Percentiles rank a stretch among this genome's conserved stretches.
Conservation (phyloP, 1,139 yeast species). For the Geotrichum klebahnii region DNA sequence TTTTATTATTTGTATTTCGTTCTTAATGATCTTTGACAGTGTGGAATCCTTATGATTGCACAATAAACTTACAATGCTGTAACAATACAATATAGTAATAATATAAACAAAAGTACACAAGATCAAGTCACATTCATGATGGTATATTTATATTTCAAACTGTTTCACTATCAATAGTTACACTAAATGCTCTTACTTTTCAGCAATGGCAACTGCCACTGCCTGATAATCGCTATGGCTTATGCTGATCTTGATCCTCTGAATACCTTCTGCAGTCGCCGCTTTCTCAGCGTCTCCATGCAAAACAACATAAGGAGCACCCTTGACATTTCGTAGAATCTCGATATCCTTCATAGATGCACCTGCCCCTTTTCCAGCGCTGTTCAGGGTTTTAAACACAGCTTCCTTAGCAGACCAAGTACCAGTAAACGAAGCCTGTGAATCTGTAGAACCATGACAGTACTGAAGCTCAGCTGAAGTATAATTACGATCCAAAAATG, state of each 20-base stretch:
- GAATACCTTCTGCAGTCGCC: constrained; percentile 67
- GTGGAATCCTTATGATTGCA: no score
- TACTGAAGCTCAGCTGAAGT: constrained; percentile 73
- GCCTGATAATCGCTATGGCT: constrained; percentile 96
- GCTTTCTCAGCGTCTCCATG: constrained; percentile 71
- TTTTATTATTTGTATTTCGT: no score
- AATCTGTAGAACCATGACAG: constrained; percentile 59
- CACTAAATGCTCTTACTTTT: constrained; percentile 30
- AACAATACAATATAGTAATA: no score
- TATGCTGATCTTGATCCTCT: constrained; percentile 74
- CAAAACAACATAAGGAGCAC: constrained; percentile 76
- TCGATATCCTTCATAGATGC: constrained; percentile 90
- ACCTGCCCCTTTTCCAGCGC: constrained; percentile 86
- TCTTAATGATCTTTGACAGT: no score
- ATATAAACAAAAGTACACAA: no score
- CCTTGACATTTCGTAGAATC: constrained; percentile 66
- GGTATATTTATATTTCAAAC: neutral
- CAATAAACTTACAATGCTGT: no score
- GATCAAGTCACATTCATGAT: neutral
- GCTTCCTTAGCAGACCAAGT: constrained; percentile 99
- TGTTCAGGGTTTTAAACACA: constrained; percentile 91
- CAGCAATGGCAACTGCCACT: constrained; percentile 92
- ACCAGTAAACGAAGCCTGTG: constrained; percentile 91
- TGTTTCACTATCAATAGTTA: neutral
- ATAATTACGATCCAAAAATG: constrained; percentile 88